Percentiles rank a stretch among this genome's conserved stretches.
Conservation (phyloP, 495 filamentous ascomycete species). For the Tuber melanosporum region DNA sequence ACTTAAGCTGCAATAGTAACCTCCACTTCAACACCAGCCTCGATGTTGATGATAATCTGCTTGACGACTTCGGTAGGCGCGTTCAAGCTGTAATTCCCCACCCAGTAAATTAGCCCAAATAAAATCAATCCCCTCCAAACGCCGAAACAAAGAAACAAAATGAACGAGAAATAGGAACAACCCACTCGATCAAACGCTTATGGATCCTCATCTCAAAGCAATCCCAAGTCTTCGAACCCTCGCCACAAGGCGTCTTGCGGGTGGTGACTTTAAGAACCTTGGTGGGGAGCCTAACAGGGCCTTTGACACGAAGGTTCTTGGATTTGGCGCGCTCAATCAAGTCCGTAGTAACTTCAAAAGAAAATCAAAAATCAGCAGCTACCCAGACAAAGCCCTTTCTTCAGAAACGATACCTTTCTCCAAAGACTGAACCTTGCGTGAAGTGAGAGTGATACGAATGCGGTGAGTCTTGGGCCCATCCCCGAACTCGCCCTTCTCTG, state of each 20-base stretch:
- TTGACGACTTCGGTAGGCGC: slow-evolving; percentile 99
- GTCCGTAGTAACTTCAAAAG: slow-evolving; percentile 82
- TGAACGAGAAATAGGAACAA: slow-evolving; percentile 22
- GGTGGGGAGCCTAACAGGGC: slow-evolving; percentile 96
- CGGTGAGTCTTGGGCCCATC: slow-evolving; percentile 92
- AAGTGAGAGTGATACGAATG: slow-evolving; percentile 97
- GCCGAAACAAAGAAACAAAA: neutral
- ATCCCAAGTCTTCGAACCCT: slow-evolving; percentile 99
- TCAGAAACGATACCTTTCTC: slow-evolving; percentile 58
- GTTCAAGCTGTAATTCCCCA: slow-evolving; percentile 58
- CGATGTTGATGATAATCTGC: slow-evolving; percentile 99
- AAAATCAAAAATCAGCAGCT: neutral
- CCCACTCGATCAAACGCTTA: slow-evolving; percentile 93
- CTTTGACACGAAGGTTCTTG: slow-evolving; percentile 98
- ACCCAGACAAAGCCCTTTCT: neutral
- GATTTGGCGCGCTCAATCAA: slow-evolving; percentile 96
- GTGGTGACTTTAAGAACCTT: slow-evolving; percentile 95
- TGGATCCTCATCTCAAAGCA: slow-evolving; percentile 98
- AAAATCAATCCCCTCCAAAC: neutral
- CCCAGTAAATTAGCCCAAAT: neutral
- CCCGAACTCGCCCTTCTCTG: slow-evolving; percentile 82
- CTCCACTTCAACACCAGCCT: slow-evolving; percentile 99
- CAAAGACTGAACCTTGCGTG: slow-evolving; percentile 81
- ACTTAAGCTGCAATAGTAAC: slow-evolving; percentile 96
- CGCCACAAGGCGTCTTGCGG: slow-evolving; percentile 94